Evolutionary conservation across 169 alveolate genomes (phyloP).

Genomic region (Cryptosporidium ubiquitum): DNA sequence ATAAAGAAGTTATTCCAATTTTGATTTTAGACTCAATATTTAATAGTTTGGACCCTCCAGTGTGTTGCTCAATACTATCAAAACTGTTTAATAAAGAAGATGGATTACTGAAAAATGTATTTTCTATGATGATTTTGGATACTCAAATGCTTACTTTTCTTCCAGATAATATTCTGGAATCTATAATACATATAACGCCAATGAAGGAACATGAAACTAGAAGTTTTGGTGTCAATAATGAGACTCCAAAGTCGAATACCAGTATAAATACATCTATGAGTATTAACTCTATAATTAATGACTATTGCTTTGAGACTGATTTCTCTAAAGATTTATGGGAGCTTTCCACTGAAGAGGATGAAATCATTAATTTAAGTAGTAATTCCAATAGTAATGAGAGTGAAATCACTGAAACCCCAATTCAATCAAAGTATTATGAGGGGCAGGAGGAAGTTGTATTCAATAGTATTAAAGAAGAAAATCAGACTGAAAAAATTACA

Average conservation of each 20-base stretch:
- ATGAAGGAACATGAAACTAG: background rate
- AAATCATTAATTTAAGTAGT: background rate
- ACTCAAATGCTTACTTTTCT: slow-evolving; percentile 41
- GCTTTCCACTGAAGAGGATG: slow-evolving; percentile 29
- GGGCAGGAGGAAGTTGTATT: background rate
- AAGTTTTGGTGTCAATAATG: background rate
- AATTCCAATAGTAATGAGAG: background rate
- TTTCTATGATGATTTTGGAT: slow-evolving; percentile 23
- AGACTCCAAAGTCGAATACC: background rate
- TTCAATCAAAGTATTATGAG: background rate
- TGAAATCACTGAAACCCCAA: background rate
- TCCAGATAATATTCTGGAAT: slow-evolving; percentile 14
- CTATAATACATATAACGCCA: slow-evolving; percentile 1
- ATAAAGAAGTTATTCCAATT: background rate
- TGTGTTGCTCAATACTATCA: slow-evolving; percentile 27
- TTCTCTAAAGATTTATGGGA: slow-evolving; percentile 58
- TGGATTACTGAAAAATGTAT: slow-evolving; percentile 36
- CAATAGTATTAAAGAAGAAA: background rate
- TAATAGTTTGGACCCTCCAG: slow-evolving; percentile 55
- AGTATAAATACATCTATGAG: slow-evolving; percentile 8
- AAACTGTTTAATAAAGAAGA: slow-evolving; percentile 36
- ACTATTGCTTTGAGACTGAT: slow-evolving; percentile 26
- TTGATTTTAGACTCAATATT: slow-evolving; percentile 60
- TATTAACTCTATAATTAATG: slow-evolving; percentile 25
- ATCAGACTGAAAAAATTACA: background rate